Evolutionary conservation across 345 rosid genomes (phyloP).

Genomic region (Corymbia maculata): DNA sequence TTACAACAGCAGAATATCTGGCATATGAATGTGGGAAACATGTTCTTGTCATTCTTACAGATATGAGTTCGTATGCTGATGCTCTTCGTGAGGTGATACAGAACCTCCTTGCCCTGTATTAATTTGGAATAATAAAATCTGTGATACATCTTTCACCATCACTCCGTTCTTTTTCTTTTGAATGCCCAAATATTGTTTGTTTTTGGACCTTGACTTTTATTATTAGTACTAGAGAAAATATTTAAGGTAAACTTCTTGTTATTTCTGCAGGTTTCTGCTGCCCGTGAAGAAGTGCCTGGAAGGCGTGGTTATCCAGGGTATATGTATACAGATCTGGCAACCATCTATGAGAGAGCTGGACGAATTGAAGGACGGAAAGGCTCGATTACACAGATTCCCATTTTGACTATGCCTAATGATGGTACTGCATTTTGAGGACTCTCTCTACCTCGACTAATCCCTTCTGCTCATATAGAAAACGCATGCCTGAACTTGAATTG

Average conservation of each 20-base stretch:
- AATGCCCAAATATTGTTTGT: not conserved
- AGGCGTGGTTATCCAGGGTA: conserved; percentile 99
- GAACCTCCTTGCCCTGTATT: not conserved
- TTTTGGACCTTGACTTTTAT: not conserved
- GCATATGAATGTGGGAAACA: conserved; percentile 99
- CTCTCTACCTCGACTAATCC: not conserved
- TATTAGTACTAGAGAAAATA: not conserved
- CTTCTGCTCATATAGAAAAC: not conserved
- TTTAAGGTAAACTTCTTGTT: not conserved
- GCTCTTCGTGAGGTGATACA: conserved; percentile 89
- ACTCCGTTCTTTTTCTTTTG: not conserved
- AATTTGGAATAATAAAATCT: not conserved
- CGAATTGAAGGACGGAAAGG: conserved; percentile 97
- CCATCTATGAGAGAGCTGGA: conserved; percentile 97
- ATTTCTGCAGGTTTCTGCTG: conserved; percentile 86
- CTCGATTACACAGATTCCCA: conserved; percentile 97
- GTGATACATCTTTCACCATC: not conserved
- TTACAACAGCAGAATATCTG: conserved; percentile 91
- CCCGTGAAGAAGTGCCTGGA: conserved; percentile 99
- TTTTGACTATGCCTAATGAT: conserved; percentile 98
- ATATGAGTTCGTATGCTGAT: conserved; percentile 99
- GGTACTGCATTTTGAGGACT: conserved; percentile 31
- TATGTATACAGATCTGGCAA: conserved; percentile 99
- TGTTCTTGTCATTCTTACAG: conserved; percentile 90
- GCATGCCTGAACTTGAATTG: not conserved